Percentiles rank a stretch among this genome's conserved stretches.
Evolutionary conservation across 2,329 filamentous ascomycete species (phyloP).

Genomic region (Aspergillus aculeatus): DNA sequence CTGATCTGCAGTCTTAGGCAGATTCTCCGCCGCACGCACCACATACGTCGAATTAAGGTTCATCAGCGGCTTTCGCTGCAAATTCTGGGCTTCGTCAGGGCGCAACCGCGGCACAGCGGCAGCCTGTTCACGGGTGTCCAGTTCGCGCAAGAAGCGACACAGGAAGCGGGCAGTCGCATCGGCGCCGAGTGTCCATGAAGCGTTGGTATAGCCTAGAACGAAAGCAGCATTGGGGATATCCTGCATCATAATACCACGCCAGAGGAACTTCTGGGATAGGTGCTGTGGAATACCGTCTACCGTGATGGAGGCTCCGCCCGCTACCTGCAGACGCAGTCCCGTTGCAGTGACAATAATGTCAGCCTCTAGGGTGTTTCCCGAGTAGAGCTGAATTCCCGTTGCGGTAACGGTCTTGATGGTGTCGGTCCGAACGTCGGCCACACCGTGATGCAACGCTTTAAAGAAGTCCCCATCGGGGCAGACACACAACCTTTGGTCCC

Average conservation of each 20-base stretch:
- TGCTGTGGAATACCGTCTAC: slow-evolving; percentile 41
- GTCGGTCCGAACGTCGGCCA: slow-evolving; percentile 56
- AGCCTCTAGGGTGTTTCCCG: slow-evolving; percentile 41
- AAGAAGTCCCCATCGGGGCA: slow-evolving; percentile 63
- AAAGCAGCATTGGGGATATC: slow-evolving; percentile 45
- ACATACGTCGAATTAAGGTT: slow-evolving; percentile 45
- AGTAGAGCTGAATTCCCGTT: slow-evolving; percentile 50
- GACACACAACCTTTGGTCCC: slow-evolving; percentile 74
- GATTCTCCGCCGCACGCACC: slow-evolving; percentile 28
- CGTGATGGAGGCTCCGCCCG: slow-evolving; percentile 34
- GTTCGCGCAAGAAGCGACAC: slow-evolving; percentile 35
- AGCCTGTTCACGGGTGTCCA: slow-evolving; percentile 28
- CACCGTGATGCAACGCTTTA: slow-evolving; percentile 50
- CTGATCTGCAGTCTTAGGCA: slow-evolving; percentile 41
- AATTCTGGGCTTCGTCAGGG: slow-evolving; percentile 9
- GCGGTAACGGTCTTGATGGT: slow-evolving; percentile 53
- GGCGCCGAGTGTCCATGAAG: slow-evolving; percentile 47
- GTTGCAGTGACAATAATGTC: slow-evolving; percentile 49
- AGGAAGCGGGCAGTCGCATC: slow-evolving; percentile 45
- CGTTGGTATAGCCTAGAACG: slow-evolving; percentile 46
- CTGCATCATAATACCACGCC: slow-evolving; percentile 47
- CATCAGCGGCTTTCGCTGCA: slow-evolving; percentile 34
- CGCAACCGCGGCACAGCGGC: slow-evolving; percentile 31
- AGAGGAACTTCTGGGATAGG: slow-evolving; percentile 39
- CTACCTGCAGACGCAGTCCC: slow-evolving; percentile 43